Evolutionary conservation across 1,139 yeast species (phyloP).

Genomic region (Saccharomyces hybrid): DNA sequence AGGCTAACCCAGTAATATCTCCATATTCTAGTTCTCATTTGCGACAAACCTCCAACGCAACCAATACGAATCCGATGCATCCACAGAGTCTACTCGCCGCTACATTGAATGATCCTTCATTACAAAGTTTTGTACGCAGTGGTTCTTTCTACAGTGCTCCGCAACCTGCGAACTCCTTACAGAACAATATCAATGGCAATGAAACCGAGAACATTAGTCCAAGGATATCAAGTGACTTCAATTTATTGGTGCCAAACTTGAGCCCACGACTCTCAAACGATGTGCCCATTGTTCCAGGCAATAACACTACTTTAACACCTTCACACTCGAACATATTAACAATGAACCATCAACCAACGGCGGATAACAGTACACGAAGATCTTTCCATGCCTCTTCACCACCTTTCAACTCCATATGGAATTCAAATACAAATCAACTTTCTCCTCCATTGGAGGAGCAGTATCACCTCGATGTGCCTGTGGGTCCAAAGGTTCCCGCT

Average conservation of each 20-base stretch:
- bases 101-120: conserved; percentile 11
- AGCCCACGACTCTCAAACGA: background rate
- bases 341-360: background rate
- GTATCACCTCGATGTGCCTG: background rate
- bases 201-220: background rate
- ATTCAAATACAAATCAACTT: conserved; percentile 10
- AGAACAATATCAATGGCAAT: background rate
- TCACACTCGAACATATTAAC: background rate
- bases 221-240: background rate
- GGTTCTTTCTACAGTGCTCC: background rate
- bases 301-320: background rate
- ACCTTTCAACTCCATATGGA: conserved; percentile 19
- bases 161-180: background rate
- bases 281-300: background rate
- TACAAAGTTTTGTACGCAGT: conserved; percentile 1
- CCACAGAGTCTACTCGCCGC: conserved; percentile 17
- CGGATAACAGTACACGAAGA: background rate
- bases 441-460: conserved; percentile 1
- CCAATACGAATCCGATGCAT: conserved; percentile 6
- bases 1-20: conserved; percentile 1
- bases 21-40: conserved; percentile 2
- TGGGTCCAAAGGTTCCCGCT: background rate
- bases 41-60: conserved; percentile 2
- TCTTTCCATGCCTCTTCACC: conserved; percentile 10
- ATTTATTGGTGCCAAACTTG: background rate